These are phyloP conservation scores for Orbilia quercus DNA, from an alignment of 2,329 filamentous ascomycete species.

Conservation along the genomic window DNA sequence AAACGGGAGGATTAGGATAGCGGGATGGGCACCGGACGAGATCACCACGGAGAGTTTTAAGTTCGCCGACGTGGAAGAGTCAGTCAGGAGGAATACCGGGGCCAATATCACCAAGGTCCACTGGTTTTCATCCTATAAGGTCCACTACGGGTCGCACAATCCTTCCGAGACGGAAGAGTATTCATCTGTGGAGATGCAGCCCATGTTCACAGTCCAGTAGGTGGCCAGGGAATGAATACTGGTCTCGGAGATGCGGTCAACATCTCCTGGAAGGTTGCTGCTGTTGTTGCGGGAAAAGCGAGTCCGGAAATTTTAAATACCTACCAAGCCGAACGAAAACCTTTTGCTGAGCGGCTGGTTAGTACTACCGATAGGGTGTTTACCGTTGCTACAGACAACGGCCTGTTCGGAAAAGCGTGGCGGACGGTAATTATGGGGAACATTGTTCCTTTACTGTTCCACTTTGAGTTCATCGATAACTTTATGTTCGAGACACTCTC, in stretches of 20 bases:
- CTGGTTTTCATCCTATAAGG: conserved; percentile 71
- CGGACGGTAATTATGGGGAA: conserved; percentile 42
- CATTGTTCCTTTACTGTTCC: conserved; percentile 23
- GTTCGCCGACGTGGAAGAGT: conserved; percentile 61
- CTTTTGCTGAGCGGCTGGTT: conserved; percentile 39
- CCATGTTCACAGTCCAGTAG: conserved; percentile 82
- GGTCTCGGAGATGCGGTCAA: conserved; percentile 76
- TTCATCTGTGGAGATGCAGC: conserved; percentile 83
- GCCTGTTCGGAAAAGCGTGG: conserved; percentile 24
- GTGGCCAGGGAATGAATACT: conserved; percentile 83
- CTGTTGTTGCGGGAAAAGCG: conserved; percentile 61
- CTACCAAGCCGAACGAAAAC: conserved; percentile 58
- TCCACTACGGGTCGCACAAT: conserved; percentile 79
- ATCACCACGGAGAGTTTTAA: conserved; percentile 59
- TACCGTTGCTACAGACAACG: conserved; percentile 22
- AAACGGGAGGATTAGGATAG: conserved; percentile 60
- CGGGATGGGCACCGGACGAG: conserved; percentile 57
- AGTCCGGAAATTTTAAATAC: conserved; percentile 56
- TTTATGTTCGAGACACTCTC: conserved; percentile 45
- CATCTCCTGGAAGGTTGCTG: conserved; percentile 68
- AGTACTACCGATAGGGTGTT: conserved; percentile 47
- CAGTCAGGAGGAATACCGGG: conserved; percentile 56
- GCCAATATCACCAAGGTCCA: conserved; percentile 61
- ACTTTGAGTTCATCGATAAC: conserved; percentile 39
- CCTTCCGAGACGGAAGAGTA: conserved; percentile 75